A percentile compares a stretch with the other conserved stretches of the same genome.
These are phyloP conservation scores for Candida hispaniensis DNA, from an alignment of 805 yeast genomes.

Conservation along the genomic window DNA sequence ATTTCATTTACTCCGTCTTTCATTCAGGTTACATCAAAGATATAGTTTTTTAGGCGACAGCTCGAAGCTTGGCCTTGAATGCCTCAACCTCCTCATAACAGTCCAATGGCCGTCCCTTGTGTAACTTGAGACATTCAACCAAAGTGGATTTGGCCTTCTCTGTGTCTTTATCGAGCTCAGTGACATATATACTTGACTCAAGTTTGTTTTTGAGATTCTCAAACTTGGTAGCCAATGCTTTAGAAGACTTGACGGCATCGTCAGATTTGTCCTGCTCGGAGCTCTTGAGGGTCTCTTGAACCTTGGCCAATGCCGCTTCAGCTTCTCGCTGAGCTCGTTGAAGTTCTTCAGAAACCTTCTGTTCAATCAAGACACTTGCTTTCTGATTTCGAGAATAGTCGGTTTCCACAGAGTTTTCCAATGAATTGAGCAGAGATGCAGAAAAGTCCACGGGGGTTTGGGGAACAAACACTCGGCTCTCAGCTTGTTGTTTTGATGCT, in stretches of 20 bases:
- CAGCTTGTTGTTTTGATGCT: constrained; percentile 20
- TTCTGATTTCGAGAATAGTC: constrained; percentile 31
- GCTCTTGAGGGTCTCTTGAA: constrained; percentile 17
- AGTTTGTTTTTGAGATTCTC: constrained; percentile 26
- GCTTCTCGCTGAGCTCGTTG: constrained; percentile 26
- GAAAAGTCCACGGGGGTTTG: constrained; percentile 28
- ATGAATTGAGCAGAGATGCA: constrained; percentile 25
- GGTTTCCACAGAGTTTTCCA: constrained; percentile 28
- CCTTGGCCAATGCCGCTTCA: constrained; percentile 22
- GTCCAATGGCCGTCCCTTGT: constrained; percentile 27
- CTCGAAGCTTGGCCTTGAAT: constrained; percentile 19
- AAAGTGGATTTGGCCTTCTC: constrained; percentile 24
- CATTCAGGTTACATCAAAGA: too few relatives aligned
- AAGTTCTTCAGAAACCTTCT: constrained; percentile 28
- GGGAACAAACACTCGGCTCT: constrained; percentile 27
- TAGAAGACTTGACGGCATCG: constrained; percentile 20
- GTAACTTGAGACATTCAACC: constrained; percentile 25
- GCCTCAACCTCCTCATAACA: constrained; percentile 28
- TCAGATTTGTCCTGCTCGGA: constrained; percentile 17
- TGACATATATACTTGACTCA: constrained; percentile 26
- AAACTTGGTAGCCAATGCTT: constrained; percentile 24
- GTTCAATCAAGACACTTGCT: constrained; percentile 29
- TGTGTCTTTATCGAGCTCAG: constrained; percentile 25
- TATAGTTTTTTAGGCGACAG: constrained; percentile 4
- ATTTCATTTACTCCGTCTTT: too few relatives aligned